Conservation (phyloP, 75 land plant species). For the Pinus albicaulis region DNA sequence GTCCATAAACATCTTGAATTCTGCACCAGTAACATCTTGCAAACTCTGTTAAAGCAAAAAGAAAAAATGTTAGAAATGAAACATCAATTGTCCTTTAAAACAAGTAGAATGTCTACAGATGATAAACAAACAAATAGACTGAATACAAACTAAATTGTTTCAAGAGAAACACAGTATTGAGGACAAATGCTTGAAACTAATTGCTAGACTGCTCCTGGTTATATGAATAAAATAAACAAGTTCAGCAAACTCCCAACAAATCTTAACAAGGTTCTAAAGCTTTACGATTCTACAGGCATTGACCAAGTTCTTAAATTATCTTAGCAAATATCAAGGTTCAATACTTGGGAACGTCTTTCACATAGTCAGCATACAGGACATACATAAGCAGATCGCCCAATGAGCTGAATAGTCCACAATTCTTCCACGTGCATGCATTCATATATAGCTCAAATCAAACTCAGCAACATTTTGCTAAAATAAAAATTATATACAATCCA, state of each 20-base stretch:
- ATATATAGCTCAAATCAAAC: background rate
- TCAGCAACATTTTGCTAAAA: background rate
- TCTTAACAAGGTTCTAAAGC: background rate
- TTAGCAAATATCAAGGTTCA: background rate
- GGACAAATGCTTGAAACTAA: too few species aligned
- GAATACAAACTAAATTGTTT: too few species aligned
- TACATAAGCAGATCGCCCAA: too few species aligned
- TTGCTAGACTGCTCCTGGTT: too few species aligned
- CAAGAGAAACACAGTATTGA: too few species aligned
- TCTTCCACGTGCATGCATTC: background rate
- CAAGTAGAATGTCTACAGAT: background rate
- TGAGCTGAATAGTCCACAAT: too few species aligned
- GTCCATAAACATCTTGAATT: slow-evolving; percentile 98
- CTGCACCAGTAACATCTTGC: slow-evolving; percentile 97
- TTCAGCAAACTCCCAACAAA: too few species aligned
- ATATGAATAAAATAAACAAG: too few species aligned
- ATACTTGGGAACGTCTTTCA: too few species aligned
- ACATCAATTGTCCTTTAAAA: background rate
- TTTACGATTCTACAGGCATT: background rate
- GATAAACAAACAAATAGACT: background rate
- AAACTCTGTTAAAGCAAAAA: slow-evolving; percentile 60
- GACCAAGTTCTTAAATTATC: background rate
- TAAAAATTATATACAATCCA: background rate
- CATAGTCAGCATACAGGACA: too few species aligned
- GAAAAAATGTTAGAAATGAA: background rate